Percentiles rank a stretch among this genome's conserved stretches.
phyloP scores from a whole-genome alignment of 179 eudicot species.

The Heliamphora pulchella region DNA sequence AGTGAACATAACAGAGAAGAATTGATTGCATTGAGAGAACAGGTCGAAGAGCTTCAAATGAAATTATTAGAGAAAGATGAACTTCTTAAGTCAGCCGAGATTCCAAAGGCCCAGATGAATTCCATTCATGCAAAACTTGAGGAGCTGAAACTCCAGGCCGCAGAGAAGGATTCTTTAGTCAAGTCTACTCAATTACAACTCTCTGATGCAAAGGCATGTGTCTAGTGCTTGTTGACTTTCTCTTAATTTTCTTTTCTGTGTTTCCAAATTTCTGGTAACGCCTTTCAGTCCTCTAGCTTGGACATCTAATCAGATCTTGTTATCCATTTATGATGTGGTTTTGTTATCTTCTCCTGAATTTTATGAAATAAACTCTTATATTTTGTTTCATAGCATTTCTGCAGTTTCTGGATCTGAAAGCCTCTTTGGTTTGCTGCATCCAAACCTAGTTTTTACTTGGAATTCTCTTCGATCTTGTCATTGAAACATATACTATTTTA shows the following conservation, averaged over 20 bases:
- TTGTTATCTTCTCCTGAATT: not conserved
- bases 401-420: too few relatives aligned
- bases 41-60: conserved; percentile 62
- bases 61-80: conserved; percentile 74
- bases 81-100: conserved; percentile 54
- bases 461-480: not conserved
- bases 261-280: not conserved
- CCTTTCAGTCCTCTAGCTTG: not conserved
- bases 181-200: conserved; percentile 62
- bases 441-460: too few relatives aligned
- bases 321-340: not conserved
- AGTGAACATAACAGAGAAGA: conserved; percentile 62
- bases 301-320: not conserved
- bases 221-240: not conserved
- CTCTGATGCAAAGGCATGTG: conserved; percentile 63
- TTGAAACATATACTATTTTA: not conserved
- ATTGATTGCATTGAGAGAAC: conserved; percentile 55
- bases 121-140: conserved; percentile 44
- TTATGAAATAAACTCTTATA: not conserved
- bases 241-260: not conserved
- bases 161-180: conserved; percentile 56
- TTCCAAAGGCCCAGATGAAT: conserved; percentile 41
- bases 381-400: too few relatives aligned
- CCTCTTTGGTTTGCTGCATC: too few relatives aligned
- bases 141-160: conserved; percentile 47